Evolutionary conservation across 257 asterid species (phyloP), one percentile per base, ranked within the genome.

Genomic region (Pogostemon cablin): DNA sequence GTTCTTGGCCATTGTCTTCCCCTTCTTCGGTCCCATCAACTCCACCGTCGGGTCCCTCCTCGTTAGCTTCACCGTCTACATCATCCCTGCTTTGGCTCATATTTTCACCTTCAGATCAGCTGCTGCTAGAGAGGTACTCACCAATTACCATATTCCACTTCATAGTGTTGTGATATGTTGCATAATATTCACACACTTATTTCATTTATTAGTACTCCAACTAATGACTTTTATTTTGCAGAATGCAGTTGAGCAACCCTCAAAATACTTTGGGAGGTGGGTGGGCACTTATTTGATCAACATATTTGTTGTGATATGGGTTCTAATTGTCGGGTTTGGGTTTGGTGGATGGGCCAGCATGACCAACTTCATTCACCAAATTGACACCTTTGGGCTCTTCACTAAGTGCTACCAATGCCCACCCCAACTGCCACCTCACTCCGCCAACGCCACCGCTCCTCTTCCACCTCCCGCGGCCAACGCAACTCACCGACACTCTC

Each of bases 341-440:
- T 93, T 92, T 34, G 98, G 98, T 12, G 98, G 98, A 37, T 88
- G 96, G 98, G 97, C 97, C 37, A 90, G 98, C 37, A 79, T 93
- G 86, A 72, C 80, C 2, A 90, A 93, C 70, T 93, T 93, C 77
- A 65, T 93, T 1, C 86, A 93, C 82, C 98, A 93, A 61, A 91
- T 93, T 3, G 97, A 93, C 73, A 88, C 97, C 1, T 93, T 90
- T 67, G 98, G 98, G 55, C 95, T 93, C 3, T 90, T 93, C 87
- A 88, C 97, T 1, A 93, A 88, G 80, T 93, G 98, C 80, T 93
- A 93, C 85, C 96, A 93, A 49, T 93, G 98, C 74, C 81, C 79
- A 37, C 85, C 85, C 6, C 92, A 82, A 34, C 83, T 73, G 15
- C 78, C 84, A 10, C 77, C 86, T 0, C 83, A 61, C 57, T 8